Evolutionary conservation across 2,329 filamentous ascomycete genomes (phyloP).

Genomic region (Thielaviopsis punctulata): DNA sequence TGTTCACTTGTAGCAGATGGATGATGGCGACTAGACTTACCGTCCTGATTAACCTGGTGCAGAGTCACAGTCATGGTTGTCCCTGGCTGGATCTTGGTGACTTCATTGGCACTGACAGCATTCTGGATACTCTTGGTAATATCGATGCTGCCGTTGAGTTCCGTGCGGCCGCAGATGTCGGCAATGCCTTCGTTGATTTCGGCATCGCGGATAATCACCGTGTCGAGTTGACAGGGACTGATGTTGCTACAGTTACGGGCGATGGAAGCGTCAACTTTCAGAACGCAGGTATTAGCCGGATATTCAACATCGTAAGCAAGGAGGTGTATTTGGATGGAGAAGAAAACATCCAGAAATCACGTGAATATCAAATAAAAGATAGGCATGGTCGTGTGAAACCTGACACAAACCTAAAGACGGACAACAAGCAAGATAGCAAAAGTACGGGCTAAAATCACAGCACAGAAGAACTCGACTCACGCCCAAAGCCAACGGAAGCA

Average conservation of each 20-base stretch:
- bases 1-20: no score
- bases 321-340: neutral
- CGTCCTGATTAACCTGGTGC: slow-evolving; percentile 35
- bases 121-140: slow-evolving; percentile 37
- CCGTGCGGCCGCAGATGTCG: slow-evolving; percentile 45
- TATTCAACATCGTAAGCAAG: neutral
- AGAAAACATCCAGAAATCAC: neutral
- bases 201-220: slow-evolving; percentile 43
- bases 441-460: no score
- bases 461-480: no score
- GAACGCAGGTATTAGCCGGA: neutral
- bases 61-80: slow-evolving; percentile 27
- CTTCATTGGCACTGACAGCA: slow-evolving; percentile 25
- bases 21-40: slow-evolving; percentile 34
- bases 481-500: slow-evolving; percentile 31
- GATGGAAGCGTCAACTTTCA: slow-evolving; percentile 31
- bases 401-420: no score
- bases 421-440: no score
- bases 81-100: slow-evolving; percentile 33
- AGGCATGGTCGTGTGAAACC: no score
- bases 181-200: slow-evolving; percentile 34
- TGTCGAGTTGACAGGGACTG: slow-evolving; percentile 49
- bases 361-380: neutral
- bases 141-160: slow-evolving; percentile 43
- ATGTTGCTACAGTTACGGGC: slow-evolving; percentile 46